Evolutionary conservation across 169 alveolate genomes (phyloP).

Genomic region (Cyclospora cayetanensis): DNA sequence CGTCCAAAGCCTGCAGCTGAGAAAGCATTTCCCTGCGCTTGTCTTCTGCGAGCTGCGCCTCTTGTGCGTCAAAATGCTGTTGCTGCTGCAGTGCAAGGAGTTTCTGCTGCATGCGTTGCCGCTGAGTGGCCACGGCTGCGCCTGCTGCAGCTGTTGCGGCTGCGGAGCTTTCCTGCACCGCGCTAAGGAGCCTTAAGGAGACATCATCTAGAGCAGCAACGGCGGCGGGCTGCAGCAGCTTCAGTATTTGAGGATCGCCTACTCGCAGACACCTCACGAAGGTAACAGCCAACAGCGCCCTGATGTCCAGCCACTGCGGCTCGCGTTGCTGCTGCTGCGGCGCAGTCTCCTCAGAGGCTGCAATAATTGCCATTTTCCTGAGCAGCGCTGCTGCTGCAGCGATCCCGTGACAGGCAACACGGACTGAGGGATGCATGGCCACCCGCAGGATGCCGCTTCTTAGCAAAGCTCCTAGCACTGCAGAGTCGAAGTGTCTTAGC

Average conservation of each 20-base stretch:
- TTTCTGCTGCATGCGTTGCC: conserved; percentile 2
- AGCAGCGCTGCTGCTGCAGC: conserved; percentile 58
- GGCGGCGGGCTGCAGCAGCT: conserved; percentile 30
- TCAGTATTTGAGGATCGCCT: conserved; percentile 46
- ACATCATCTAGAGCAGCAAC: background rate
- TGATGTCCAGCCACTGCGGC: conserved; percentile 46
- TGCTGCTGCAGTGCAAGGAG: conserved; percentile 12
- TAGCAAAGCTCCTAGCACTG: background rate
- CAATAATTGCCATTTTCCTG: background rate
- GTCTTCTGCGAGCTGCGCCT: background rate
- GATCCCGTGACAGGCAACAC: conserved; percentile 30
- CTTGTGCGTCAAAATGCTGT: background rate
- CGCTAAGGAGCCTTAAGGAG: background rate
- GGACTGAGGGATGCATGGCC: conserved; percentile 46
- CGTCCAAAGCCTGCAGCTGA: conserved; percentile 3
- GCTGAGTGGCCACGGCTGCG: background rate
- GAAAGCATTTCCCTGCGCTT: background rate
- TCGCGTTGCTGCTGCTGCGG: conserved; percentile 30
- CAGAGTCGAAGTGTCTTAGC: conserved; percentile 16
- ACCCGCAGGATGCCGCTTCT: conserved; percentile 31
- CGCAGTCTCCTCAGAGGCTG: background rate
- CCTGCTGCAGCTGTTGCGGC: conserved; percentile 42
- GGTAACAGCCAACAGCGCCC: conserved; percentile 26
- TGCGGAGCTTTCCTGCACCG: background rate
- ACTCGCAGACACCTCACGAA: conserved; percentile 53